These are phyloP conservation scores for Coprinopsis strossmayeri DNA, from an alignment of 768 basidiomycete genomes.

Conservation along the genomic window DNA sequence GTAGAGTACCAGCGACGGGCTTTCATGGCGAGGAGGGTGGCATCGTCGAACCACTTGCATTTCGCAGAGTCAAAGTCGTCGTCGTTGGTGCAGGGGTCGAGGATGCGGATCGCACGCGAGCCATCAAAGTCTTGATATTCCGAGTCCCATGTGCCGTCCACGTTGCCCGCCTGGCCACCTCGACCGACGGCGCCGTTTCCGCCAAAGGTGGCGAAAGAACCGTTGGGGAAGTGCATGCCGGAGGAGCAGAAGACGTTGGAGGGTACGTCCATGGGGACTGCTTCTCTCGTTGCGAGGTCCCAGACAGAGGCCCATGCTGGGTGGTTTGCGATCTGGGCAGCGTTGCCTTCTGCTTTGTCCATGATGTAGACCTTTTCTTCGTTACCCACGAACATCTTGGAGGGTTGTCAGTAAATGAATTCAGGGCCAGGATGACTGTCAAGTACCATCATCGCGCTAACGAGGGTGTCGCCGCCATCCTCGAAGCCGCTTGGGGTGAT, in stretches of 20 bases:
- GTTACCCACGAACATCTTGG: constrained; percentile 76
- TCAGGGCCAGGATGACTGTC: constrained; percentile 12
- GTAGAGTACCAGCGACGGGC: constrained; percentile 73
- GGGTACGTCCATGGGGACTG: constrained; percentile 61
- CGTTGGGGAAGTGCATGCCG: constrained; percentile 77
- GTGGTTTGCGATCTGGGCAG: constrained; percentile 56
- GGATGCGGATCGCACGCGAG: constrained; percentile 67
- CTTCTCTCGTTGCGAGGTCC: constrained; percentile 56
- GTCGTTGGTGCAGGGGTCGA: constrained; percentile 61
- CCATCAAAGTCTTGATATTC: constrained; percentile 80
- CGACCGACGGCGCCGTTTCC: constrained; percentile 72
- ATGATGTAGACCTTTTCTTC: constrained; percentile 79
- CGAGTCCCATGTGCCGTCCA: constrained; percentile 51
- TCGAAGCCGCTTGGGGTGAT: constrained; percentile 12
- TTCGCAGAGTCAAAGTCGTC: constrained; percentile 43
- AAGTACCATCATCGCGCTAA: constrained; percentile 14
- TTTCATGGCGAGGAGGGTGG: constrained; percentile 56
- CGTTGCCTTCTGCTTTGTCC: constrained; percentile 84
- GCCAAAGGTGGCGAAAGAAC: constrained; percentile 68
- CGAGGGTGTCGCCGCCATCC: constrained; percentile 9
- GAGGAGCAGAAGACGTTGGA: constrained; percentile 83
- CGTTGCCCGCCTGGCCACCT: constrained; percentile 49
- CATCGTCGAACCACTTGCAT: constrained; percentile 58
- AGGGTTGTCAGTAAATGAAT: not conserved
- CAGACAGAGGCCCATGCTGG: constrained; percentile 74